These are phyloP conservation scores for Ambrosiella cleistominuta DNA, from an alignment of 2,329 filamentous ascomycete species.

Conservation along the genomic window DNA sequence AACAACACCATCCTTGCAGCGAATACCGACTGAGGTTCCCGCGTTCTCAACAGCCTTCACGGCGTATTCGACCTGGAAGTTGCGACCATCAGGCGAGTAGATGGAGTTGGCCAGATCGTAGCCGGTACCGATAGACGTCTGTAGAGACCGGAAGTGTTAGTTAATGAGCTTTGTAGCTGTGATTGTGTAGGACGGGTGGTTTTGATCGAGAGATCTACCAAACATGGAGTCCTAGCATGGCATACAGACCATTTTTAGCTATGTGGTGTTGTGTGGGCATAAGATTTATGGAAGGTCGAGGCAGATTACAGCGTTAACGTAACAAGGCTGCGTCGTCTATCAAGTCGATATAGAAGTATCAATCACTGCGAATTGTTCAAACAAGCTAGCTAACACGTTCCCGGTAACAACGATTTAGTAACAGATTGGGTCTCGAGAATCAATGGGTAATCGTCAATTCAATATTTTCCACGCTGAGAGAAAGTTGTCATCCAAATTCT, in stretches of 20 bases:
- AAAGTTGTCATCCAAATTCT: slow-evolving; percentile 2
- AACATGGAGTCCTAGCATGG: not conserved
- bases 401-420: not conserved
- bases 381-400: too few relatives aligned
- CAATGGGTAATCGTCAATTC: not conserved
- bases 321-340: not conserved
- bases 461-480: not conserved
- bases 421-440: not conserved
- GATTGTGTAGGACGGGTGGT: too few relatives aligned
- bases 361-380: too few relatives aligned
- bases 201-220: not conserved
- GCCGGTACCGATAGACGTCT: slow-evolving; percentile 99
- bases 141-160: slow-evolving; percentile 4
- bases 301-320: not conserved
- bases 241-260: slow-evolving; percentile 4
- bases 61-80: slow-evolving; percentile 98
- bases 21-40: slow-evolving; percentile 86
- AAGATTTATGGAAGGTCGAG: not conserved
- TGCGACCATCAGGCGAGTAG: slow-evolving; percentile 96
- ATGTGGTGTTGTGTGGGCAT: not conserved
- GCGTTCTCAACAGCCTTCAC: slow-evolving; percentile 98
- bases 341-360: too few relatives aligned
- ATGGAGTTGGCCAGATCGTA: slow-evolving; percentile 99
- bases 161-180: not conserved
- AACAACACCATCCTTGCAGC: slow-evolving; percentile 93